These are phyloP conservation scores for Coemansia aciculifera DNA, from an alignment of 192 early-diverging fungal species.

Conservation along the genomic window DNA sequence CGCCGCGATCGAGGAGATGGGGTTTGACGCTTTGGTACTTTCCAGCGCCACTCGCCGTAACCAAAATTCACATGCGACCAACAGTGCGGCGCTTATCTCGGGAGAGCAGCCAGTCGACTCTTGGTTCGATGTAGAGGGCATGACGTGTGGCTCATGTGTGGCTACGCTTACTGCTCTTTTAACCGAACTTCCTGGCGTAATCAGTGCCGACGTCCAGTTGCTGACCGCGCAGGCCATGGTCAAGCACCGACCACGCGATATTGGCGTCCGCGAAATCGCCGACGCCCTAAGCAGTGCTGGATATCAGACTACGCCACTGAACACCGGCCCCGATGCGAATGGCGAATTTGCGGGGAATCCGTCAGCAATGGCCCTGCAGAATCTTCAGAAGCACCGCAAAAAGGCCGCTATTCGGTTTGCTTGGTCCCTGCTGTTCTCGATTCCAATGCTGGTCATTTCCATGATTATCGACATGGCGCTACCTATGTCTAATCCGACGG, in stretches of 20 bases:
- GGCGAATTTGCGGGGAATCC: constrained; percentile 59
- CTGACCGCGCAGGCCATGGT: constrained; percentile 71
- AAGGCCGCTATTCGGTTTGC: constrained; percentile 69
- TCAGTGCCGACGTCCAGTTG: constrained; percentile 75
- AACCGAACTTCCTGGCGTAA: constrained; percentile 61
- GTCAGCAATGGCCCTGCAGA: constrained; percentile 70
- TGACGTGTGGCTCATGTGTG: constrained; percentile 96
- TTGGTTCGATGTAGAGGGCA: constrained; percentile 70
- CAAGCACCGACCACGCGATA: constrained; percentile 62
- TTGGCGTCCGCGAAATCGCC: constrained; percentile 80
- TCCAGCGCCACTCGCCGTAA: constrained; percentile 19
- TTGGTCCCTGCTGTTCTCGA: constrained; percentile 65
- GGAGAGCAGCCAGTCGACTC: constrained; percentile 36
- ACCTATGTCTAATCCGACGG: constrained; percentile 35
- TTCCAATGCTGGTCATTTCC: constrained; percentile 71
- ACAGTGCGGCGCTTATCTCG: constrained; percentile 14
- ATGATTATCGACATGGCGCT: constrained; percentile 62
- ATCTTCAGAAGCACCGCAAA: constrained; percentile 70
- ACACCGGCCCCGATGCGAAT: constrained; percentile 4
- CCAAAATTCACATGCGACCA: constrained; percentile 3
- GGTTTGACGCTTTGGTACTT: constrained; percentile 66
- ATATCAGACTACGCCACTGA: constrained; percentile 60
- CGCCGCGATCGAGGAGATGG: constrained; percentile 66
- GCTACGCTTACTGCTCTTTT: constrained; percentile 77
- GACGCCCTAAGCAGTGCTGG: constrained; percentile 74